A percentile compares a stretch with the other conserved stretches of the same genome.
Conservation (phyloP, 306 rosid genomes). For the Rosa multiflora region DNA sequence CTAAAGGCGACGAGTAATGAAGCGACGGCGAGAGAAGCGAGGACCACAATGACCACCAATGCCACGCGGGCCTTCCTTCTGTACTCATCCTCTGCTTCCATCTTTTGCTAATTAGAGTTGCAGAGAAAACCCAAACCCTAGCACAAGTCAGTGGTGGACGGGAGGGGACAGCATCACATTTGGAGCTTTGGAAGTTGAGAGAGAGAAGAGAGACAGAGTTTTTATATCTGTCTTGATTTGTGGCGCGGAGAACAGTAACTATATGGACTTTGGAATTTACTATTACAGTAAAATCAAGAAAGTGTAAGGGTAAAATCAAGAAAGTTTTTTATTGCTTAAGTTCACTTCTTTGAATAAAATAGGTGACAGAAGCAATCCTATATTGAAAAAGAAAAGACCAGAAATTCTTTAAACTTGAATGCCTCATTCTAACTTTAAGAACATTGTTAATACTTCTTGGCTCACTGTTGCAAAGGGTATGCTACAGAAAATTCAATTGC, state of each 20-base stretch:
- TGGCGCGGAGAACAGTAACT: constrained; percentile 46
- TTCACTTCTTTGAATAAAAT: no score
- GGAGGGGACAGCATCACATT: constrained; percentile 5
- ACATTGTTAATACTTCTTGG: no score
- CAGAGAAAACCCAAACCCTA: constrained; percentile 15
- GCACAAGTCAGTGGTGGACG: constrained; percentile 20
- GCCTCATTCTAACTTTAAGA: no score
- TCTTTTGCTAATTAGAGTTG: constrained; percentile 16
- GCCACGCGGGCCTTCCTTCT: constrained; percentile 56
- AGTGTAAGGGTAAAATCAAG: no score
- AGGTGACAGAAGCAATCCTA: no score
- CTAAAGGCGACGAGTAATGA: constrained; percentile 69
- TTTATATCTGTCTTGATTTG: constrained; percentile 20
- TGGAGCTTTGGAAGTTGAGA: constrained; percentile 33
- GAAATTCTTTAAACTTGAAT: no score
- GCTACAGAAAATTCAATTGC: no score
- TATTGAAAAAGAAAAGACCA: no score
- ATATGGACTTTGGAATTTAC: constrained; percentile 17
- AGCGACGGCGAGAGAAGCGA: constrained; percentile 74
- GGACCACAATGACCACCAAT: constrained; percentile 48
- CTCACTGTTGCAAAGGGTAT: no score
- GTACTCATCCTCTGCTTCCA: constrained; percentile 63
- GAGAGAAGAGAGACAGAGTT: background rate
- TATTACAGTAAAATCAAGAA: background rate
- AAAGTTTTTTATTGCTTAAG: no score